These are phyloP conservation scores for Grigorovia yakushimaensis DNA, from an alignment of 805 yeast genomes.

Conservation along the genomic window DNA sequence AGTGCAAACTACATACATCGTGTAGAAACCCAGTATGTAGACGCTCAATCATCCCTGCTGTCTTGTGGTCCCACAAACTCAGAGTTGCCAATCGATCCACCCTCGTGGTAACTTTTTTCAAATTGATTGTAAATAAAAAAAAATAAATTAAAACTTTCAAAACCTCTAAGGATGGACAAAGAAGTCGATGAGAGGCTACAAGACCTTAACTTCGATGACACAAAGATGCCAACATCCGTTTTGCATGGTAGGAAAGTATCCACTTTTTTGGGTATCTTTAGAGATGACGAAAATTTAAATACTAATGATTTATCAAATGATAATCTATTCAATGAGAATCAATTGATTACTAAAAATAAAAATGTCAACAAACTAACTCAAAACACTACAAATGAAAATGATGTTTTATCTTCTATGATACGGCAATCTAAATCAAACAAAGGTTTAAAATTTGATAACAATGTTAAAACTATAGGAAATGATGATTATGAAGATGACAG, in stretches of 20 bases:
- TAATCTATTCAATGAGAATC: not conserved
- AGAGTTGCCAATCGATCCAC: not conserved
- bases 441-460: not conserved
- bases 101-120: not conserved
- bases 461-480: not conserved
- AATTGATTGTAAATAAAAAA: not conserved
- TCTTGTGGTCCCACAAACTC: too few species aligned
- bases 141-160: not conserved
- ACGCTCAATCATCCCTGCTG: too few species aligned
- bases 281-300: constrained; percentile 18
- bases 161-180: not conserved
- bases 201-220: constrained; percentile 21
- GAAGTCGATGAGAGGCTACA: constrained; percentile 9
- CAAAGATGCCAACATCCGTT: constrained; percentile 14
- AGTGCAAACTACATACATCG: too few species aligned
- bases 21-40: too few species aligned
- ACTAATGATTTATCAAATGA: not conserved
- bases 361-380: not conserved
- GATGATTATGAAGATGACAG: not conserved
- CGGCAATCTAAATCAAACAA: not conserved
- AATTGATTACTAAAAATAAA: not conserved
- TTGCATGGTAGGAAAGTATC: constrained; percentile 30
- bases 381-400: too few species aligned
- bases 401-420: too few species aligned
- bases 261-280: constrained; percentile 26